A percentile compares a stretch with the other conserved stretches of the same genome.
phyloP scores from a whole-genome alignment of 1,284 basidiomycete species.

The Takashimella koratensis region DNA sequence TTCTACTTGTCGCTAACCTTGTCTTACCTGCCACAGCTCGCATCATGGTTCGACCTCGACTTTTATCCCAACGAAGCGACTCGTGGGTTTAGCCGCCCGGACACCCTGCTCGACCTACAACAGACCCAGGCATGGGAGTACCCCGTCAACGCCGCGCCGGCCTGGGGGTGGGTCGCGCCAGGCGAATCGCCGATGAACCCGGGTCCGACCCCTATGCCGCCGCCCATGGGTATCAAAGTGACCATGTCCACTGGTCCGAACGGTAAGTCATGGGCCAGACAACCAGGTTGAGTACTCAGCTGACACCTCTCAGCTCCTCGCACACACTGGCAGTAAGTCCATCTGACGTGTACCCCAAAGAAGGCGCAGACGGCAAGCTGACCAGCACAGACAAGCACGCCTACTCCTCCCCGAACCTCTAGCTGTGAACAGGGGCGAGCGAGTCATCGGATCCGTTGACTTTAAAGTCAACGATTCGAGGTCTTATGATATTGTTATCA shows the following conservation, averaged over 20 bases:
- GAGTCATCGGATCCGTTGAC: constrained; percentile 35
- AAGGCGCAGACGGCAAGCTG: no score
- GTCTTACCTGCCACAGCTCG: constrained; percentile 27
- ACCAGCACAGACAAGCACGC: constrained; percentile 43
- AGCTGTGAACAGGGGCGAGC: constrained; percentile 47
- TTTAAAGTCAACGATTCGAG: constrained; percentile 42
- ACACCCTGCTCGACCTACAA: constrained; percentile 7
- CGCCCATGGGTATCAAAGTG: constrained; percentile 38
- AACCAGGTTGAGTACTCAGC: neutral
- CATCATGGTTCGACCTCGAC: constrained; percentile 49
- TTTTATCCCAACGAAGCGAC: constrained; percentile 26
- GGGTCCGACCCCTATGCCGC: constrained; percentile 36
- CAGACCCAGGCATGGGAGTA: constrained; percentile 30
- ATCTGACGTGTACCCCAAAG: neutral
- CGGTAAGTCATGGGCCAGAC: constrained; percentile 22
- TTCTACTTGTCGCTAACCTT: neutral
- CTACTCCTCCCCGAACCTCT: constrained; percentile 47
- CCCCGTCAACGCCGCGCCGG: constrained; percentile 18
- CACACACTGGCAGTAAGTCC: constrained; percentile 47
- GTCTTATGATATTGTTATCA: constrained; percentile 45
- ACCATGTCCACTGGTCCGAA: constrained; percentile 44
- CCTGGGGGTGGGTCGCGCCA: constrained; percentile 35
- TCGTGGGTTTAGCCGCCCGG: neutral
- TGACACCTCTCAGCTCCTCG: constrained; percentile 28
- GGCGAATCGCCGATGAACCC: constrained; percentile 44